Evolutionary conservation across 306 rosid genomes (phyloP).

Genomic region (Cicer pinnatifidum): DNA sequence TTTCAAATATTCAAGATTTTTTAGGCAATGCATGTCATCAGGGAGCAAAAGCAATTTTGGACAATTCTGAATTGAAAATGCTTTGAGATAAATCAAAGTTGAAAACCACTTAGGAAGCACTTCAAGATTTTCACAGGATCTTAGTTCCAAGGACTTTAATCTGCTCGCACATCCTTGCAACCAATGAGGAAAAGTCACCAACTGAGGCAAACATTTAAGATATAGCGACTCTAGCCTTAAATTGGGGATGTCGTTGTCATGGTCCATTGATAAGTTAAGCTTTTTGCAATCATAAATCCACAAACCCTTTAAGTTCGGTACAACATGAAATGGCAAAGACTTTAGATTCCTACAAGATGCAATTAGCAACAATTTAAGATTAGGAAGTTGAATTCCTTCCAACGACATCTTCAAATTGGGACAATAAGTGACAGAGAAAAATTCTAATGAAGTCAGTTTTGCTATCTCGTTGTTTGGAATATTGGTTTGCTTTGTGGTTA

Average conservation of each 20-base stretch:
- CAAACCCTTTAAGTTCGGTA: slow-evolving; percentile 8
- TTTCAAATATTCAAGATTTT: background rate
- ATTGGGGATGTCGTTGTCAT: background rate
- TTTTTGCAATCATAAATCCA: background rate
- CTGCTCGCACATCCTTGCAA: background rate
- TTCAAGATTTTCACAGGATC: background rate
- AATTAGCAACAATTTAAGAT: background rate
- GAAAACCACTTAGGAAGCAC: slow-evolving; percentile 15
- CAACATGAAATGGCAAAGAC: background rate
- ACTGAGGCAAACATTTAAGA: background rate
- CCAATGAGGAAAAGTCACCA: slow-evolving; percentile 26
- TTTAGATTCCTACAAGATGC: background rate
- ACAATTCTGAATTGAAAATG: background rate
- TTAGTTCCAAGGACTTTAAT: background rate
- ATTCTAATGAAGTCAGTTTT: slow-evolving; percentile 19
- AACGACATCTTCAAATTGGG: background rate
- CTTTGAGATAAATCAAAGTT: background rate
- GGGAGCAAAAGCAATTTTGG: background rate
- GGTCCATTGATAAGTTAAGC: background rate
- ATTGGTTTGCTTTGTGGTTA: slow-evolving; percentile 1
- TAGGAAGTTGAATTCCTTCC: slow-evolving; percentile 2
- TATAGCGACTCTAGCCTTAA: background rate
- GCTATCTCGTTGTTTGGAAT: background rate
- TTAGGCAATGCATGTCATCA: background rate
- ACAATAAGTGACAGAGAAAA: background rate